Conservation (phyloP, 345 rosid species). For the Pistacia vera region DNA sequence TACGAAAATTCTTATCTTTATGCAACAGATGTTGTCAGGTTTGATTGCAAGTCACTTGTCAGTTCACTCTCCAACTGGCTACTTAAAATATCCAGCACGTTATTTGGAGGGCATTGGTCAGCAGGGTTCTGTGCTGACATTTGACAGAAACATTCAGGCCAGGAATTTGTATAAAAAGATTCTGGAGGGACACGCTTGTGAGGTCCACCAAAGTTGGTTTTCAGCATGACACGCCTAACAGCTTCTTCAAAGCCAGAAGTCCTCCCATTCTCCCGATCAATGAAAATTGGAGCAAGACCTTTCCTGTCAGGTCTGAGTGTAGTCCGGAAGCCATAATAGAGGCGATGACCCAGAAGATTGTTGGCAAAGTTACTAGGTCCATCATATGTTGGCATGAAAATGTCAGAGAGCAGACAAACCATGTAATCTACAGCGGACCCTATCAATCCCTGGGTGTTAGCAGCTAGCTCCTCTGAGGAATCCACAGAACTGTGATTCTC, state of each 20-base stretch:
- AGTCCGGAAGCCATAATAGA: slow-evolving; percentile 96
- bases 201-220: slow-evolving; percentile 93
- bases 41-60: slow-evolving; percentile 38
- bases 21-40: slow-evolving; percentile 43
- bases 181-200: slow-evolving; percentile 87
- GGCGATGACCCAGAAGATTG: slow-evolving; percentile 97
- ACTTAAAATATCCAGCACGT: slow-evolving; percentile 69
- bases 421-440: slow-evolving; percentile 99
- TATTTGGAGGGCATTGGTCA: slow-evolving; percentile 90
- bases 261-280: slow-evolving; percentile 70
- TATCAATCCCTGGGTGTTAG: slow-evolving; percentile 66
- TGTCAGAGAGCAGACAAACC: slow-evolving; percentile 96
- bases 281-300: slow-evolving; percentile 81
- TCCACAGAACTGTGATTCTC: slow-evolving; percentile 94
- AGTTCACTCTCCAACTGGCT: slow-evolving; percentile 52
- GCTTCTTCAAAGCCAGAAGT: slow-evolving; percentile 77
- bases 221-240: slow-evolving; percentile 76
- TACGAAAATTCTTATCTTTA: slow-evolving; percentile 40
- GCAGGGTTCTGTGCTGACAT: slow-evolving; percentile 58
- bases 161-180: slow-evolving; percentile 96
- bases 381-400: slow-evolving; percentile 97
- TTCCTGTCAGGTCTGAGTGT: slow-evolving; percentile 94
- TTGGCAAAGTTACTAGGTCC: slow-evolving; percentile 99
- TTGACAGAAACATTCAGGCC: slow-evolving; percentile 99
- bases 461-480: slow-evolving; percentile 66